Base-by-base conservation (phyloP, 2,329 filamentous ascomycete genomes). In the Alternaria triticina region DNA sequence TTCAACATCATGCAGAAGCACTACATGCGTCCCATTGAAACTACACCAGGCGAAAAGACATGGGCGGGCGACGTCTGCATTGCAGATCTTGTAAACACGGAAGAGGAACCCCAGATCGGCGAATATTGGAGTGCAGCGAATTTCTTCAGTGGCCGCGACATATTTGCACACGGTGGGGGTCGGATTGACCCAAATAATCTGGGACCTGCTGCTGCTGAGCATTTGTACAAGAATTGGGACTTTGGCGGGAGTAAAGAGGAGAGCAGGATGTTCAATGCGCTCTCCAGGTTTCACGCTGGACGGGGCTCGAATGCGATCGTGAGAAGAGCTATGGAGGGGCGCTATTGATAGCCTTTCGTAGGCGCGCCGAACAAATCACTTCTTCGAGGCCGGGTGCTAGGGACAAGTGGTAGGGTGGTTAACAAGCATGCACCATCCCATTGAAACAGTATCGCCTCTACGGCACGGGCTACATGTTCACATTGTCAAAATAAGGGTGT, bases 131-230 rank as follows among this genome's bases (percentile, higher is more conserved):
- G 20, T 15, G 12, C 20, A 23, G 22, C 3, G 44, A 46, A 23
- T 0, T 23, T 46, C 3, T 46, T 46, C 44, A 15, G 22, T 15
- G 44, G 12, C 13, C 15, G n/a, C 15, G 36, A 40, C 36, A 40
- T 40, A 17, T 40, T 40, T 5, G n/a, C 0, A 1, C 36, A 40
- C n/a, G 0, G 1, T 40, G 33, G 15, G 15, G 4, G 15, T 1
- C 1, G 1, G 15, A 17, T 40, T 40, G 33, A 40, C 9, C 15
- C 33, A 40, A 2, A 40, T 6, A 40, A 40, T 10, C 2, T 40
- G 33, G 36, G 15, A 3, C 27, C 27, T 17, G 27, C 49, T 30
- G 49, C 49, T 20, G 49, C 49, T 33, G 13, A 8, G 8, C n/a
- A 51, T 7, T 11, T 51, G 49, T 33, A 22, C 28, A 23, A 51